These are phyloP conservation scores for Penicillium ochrochloron DNA, from an alignment of 495 filamentous ascomycete genomes.

Conservation along the genomic window DNA sequence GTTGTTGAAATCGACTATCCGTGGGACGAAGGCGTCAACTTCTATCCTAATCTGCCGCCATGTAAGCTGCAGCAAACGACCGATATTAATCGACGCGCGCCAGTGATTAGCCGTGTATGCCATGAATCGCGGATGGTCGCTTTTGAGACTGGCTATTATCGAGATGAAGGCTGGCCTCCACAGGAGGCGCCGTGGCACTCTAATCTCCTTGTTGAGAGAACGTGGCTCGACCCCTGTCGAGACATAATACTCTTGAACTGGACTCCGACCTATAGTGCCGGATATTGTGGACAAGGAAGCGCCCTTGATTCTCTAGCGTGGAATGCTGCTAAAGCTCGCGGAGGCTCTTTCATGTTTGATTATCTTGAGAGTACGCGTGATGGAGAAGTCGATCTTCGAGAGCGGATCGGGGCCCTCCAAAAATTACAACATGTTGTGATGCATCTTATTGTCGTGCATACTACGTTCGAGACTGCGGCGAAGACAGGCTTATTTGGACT, in stretches of 20 bases:
- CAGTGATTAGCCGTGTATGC: constrained; percentile 1
- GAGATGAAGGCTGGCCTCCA: not conserved
- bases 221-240: constrained; percentile 5
- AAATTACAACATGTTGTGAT: constrained; percentile 4
- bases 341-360: constrained; percentile 8
- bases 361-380: not conserved
- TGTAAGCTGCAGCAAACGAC: not conserved
- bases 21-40: not conserved
- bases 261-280: not conserved
- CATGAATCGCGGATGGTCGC: constrained; percentile 2
- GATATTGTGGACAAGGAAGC: not conserved
- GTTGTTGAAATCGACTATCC: constrained; percentile 8
- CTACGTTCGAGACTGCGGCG: not conserved
- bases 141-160: not conserved
- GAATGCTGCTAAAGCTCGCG: not conserved
- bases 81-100: not conserved
- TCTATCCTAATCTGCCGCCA: not conserved
- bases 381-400: not conserved
- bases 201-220: not conserved
- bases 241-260: not conserved
- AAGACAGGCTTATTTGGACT: constrained; percentile 3
- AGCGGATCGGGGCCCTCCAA: not conserved
- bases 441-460: not conserved
- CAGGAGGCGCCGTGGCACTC: not conserved
- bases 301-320: not conserved